Evolutionary conservation across 176 grass and related monocot genomes (phyloP).

Genomic region (Musa beccarii): DNA sequence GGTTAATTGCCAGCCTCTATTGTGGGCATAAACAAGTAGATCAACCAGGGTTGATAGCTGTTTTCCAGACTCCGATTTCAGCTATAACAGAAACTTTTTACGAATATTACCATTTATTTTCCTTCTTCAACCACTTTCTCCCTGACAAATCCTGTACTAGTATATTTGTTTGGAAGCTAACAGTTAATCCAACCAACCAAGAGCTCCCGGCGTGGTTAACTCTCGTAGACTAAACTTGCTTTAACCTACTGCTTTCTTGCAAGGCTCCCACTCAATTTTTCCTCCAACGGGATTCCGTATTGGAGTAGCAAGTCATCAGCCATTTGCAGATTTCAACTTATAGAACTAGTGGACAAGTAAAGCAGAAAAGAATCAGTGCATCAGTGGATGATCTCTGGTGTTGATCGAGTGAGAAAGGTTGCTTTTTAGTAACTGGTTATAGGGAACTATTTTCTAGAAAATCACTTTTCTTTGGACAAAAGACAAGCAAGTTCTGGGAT

Average conservation of each 20-base stretch:
- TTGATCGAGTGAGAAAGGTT: neutral
- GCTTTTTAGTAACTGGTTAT: neutral
- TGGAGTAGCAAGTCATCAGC: conserved; percentile 12
- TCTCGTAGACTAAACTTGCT: neutral
- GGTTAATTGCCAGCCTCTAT: conserved; percentile 11
- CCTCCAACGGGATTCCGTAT: neutral
- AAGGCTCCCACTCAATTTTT: conserved; percentile 20
- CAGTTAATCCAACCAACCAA: neutral
- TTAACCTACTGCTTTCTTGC: conserved; percentile 19
- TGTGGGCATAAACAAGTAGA: conserved; percentile 11
- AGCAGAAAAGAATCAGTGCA: neutral
- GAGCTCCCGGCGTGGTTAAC: neutral
- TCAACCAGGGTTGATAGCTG: neutral
- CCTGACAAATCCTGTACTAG: neutral
- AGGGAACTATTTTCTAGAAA: neutral
- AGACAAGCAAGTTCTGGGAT: neutral
- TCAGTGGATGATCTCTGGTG: neutral
- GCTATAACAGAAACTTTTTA: neutral
- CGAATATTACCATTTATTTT: neutral
- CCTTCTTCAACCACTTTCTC: neutral
- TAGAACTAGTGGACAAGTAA: neutral
- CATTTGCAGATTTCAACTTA: conserved; percentile 3
- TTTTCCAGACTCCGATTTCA: too few species aligned
- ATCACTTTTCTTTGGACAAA: neutral
- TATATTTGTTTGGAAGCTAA: neutral